Evolutionary conservation across 257 asterid species (phyloP).

Genomic region (Apocynum venetum): DNA sequence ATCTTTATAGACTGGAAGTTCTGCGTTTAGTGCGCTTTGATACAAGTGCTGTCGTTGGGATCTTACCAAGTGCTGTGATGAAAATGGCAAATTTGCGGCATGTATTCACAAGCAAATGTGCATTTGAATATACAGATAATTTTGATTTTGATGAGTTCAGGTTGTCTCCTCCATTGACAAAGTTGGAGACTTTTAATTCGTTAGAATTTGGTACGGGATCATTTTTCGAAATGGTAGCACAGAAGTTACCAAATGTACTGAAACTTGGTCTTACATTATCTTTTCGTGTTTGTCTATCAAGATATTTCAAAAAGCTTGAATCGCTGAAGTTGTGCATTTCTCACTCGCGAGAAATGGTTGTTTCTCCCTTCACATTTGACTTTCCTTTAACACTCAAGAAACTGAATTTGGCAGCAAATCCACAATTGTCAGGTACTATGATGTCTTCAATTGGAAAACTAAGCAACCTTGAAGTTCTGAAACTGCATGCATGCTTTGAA

Average conservation of each 20-base stretch:
- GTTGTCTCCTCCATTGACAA: no score
- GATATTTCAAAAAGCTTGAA: no score
- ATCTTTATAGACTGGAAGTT: no score
- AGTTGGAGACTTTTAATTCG: not conserved
- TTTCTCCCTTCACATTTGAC: not conserved
- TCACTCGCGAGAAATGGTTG: not conserved
- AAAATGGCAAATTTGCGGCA: not conserved
- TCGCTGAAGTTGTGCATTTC: not conserved
- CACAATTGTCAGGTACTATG: not conserved
- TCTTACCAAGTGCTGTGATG: no score
- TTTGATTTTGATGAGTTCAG: not conserved
- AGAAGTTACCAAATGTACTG: no score
- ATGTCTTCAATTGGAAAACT: slow-evolving; percentile 7
- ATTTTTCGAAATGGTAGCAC: not conserved
- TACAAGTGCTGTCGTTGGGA: not conserved
- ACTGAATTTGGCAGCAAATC: not conserved
- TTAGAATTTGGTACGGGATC: no score
- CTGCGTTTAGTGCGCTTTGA: not conserved
- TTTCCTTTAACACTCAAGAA: no score
- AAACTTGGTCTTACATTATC: not conserved
- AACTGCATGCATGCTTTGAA: not conserved
- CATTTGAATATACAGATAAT: not conserved
- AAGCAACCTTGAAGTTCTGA: no score
- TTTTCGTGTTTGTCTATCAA: not conserved
- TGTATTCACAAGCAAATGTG: not conserved